Evolutionary conservation across 768 basidiomycete species (phyloP).

Genomic region (Russula olivacea): DNA sequence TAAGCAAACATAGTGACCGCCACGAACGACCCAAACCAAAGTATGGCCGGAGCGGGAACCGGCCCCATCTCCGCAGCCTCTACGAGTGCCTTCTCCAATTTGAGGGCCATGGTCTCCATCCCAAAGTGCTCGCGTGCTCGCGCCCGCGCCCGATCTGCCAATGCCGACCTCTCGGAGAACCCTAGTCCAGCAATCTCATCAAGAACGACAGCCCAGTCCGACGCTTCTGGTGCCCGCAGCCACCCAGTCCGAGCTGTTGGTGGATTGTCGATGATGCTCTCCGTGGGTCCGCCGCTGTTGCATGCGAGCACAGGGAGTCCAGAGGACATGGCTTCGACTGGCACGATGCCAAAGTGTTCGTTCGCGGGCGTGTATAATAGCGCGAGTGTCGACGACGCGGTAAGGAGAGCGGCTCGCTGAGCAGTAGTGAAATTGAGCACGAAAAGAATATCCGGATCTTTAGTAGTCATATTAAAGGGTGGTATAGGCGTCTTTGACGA

Average conservation of each 20-base stretch:
- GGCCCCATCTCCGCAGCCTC: conserved; percentile 54
- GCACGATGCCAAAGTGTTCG: conserved; percentile 97
- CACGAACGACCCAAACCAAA: conserved; percentile 18
- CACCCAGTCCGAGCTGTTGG: conserved; percentile 63
- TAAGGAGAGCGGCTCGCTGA: conserved; percentile 80
- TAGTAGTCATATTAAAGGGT: conserved; percentile 35
- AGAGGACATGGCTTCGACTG: conserved; percentile 90
- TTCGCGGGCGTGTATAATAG: conserved; percentile 91
- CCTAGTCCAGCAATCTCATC: conserved; percentile 48
- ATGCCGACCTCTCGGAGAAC: conserved; percentile 37
- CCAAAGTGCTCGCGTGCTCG: conserved; percentile 67
- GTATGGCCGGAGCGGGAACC: conserved; percentile 23
- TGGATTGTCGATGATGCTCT: conserved; percentile 58
- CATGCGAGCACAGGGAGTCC: conserved; percentile 88
- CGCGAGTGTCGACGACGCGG: conserved; percentile 55
- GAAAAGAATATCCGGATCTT: conserved; percentile 65
- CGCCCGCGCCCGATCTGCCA: conserved; percentile 51
- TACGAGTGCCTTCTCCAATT: conserved; percentile 49
- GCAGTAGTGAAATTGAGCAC: conserved; percentile 85
- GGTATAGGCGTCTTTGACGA: conserved; percentile 37
- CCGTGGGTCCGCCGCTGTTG: conserved; percentile 82
- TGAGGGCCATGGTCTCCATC: conserved; percentile 65
- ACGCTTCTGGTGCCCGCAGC: conserved; percentile 56
- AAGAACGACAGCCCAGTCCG: conserved; percentile 68
- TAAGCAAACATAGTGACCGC: conserved; percentile 14